Conservation (phyloP, 805 yeast genomes). For the Scheffersomyces stipitis region DNA sequence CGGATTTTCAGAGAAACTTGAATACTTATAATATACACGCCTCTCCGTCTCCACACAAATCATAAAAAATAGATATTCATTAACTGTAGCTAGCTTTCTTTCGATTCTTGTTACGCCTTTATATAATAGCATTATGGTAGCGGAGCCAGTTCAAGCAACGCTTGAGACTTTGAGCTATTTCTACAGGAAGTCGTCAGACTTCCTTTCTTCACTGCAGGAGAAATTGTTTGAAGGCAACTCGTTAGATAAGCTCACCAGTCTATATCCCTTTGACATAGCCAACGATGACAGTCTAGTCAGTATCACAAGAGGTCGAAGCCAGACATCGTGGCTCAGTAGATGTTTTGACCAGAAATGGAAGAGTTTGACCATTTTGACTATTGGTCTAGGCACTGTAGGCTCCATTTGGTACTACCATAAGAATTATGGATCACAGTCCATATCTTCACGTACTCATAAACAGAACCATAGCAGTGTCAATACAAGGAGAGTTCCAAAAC, state of each 20-base stretch:
- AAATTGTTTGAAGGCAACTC: constrained; percentile 10
- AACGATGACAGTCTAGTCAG: background rate
- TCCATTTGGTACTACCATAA: constrained; percentile 8
- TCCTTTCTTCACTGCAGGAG: constrained; percentile 23
- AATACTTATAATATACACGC: too few relatives aligned
- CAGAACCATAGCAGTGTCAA: background rate
- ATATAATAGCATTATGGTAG: too few relatives aligned
- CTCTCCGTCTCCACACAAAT: too few relatives aligned
- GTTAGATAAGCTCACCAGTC: constrained; percentile 8
- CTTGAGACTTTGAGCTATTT: constrained; percentile 23
- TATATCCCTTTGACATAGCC: constrained; percentile 10
- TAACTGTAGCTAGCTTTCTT: too few relatives aligned
- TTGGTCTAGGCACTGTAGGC: constrained; percentile 28
- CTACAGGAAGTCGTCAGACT: constrained; percentile 20
- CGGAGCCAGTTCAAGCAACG: constrained; percentile 45
- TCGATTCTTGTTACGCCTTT: too few relatives aligned
- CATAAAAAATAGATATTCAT: too few relatives aligned
- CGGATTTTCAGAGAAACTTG: too few relatives aligned
- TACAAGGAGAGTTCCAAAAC: constrained; percentile 58
- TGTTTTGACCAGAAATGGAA: constrained; percentile 3
- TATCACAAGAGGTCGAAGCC: constrained; percentile 2
- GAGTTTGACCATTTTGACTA: constrained; percentile 15
- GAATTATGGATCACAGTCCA: background rate
- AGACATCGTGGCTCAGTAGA: constrained; percentile 1
- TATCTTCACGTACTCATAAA: too few relatives aligned